phyloP scores from a whole-genome alignment of 371 early-diverging fungal genomes.

The Actinomortierella ambigua region DNA sequence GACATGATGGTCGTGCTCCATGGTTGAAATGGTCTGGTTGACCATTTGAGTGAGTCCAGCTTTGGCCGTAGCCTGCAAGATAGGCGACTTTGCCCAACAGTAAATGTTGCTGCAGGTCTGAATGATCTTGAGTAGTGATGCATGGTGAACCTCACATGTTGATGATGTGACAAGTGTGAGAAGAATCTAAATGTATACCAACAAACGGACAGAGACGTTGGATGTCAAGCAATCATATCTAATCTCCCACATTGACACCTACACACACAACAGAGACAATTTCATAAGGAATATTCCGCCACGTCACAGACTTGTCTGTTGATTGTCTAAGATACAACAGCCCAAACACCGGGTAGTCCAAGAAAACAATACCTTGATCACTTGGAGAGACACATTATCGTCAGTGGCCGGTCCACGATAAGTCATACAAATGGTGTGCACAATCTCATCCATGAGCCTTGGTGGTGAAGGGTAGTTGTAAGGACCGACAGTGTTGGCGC shows the following conservation, averaged over 20 bases:
- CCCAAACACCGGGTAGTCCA: too few species aligned
- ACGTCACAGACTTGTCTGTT: too few species aligned
- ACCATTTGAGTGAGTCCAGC: constrained; percentile 73
- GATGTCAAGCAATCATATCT: too few species aligned
- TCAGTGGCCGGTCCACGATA: constrained; percentile 59
- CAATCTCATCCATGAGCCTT: constrained; percentile 50
- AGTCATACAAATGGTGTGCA: constrained; percentile 51
- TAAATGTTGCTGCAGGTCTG: constrained; percentile 60
- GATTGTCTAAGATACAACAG: too few species aligned
- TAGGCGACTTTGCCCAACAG: constrained; percentile 62
- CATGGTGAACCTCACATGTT: constrained; percentile 45
- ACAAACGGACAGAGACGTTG: constrained; percentile 1
- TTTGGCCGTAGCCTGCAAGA: constrained; percentile 69
- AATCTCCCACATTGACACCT: too few species aligned
- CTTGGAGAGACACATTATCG: constrained; percentile 71
- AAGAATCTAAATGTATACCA: constrained; percentile 23
- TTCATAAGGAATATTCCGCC: too few species aligned
- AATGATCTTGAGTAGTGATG: constrained; percentile 55
- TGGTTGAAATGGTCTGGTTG: constrained; percentile 65
- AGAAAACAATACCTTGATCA: constrained; percentile 67
- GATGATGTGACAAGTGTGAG: constrained; percentile 49
- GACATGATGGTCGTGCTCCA: constrained; percentile 46
- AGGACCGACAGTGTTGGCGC: constrained; percentile 32
- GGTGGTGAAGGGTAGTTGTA: constrained; percentile 43
- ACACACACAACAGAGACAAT: too few species aligned